Base-by-base conservation (phyloP, 2,329 filamentous ascomycete species). In the Alternaria panax region DNA sequence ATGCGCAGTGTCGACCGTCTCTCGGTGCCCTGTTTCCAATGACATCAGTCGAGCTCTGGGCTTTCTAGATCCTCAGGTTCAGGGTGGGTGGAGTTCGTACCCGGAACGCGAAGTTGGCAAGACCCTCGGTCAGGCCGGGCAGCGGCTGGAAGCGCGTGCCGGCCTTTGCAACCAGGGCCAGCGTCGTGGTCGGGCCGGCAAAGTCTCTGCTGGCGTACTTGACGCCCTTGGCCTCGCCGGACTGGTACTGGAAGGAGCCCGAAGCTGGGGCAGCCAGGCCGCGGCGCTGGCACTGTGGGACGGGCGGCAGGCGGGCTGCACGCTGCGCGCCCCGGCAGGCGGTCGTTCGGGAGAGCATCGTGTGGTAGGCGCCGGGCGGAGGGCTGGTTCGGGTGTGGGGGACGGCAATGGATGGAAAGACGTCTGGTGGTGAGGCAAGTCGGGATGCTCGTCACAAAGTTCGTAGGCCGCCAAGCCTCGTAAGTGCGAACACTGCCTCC, bases 91-190 rank as follows among this genome's bases (percentile, higher is more conserved):
- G n/a, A n/a, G n/a, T n/a, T 47, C 69, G 72, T 80, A 93, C 95
- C 92, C 96, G 96, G 88, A 97, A 99, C 68, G 96, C 94, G 84
- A 96, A 99, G 80, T 92, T 91, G 84, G 95, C 91, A 69, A 99
- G 87, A 59, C 91, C 94, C 77, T 93, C 90, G 66, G 94, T 90
- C 80, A 97, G 86, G 68, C 95, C 95, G 65, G 95, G 95, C 69
- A 91, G 86, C 66, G 92, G 87, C 85, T 99, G 90, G 82, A 94
- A 98, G 80, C 95, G 87, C 66, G 94, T 96, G 75, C 95, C 95
- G 65, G 93, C 95, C 86, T 96, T 97, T 70, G 93, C 88, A 78
- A 99, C 92, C 67, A 99, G 82, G 57, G 93, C 93, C 69, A 99
- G 86, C 76, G 92, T 96, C 63, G 93, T 93, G 63, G 94, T 96